Evolutionary conservation across 129 eudicot genomes (phyloP).

Genomic region (Escallonia rubra): DNA sequence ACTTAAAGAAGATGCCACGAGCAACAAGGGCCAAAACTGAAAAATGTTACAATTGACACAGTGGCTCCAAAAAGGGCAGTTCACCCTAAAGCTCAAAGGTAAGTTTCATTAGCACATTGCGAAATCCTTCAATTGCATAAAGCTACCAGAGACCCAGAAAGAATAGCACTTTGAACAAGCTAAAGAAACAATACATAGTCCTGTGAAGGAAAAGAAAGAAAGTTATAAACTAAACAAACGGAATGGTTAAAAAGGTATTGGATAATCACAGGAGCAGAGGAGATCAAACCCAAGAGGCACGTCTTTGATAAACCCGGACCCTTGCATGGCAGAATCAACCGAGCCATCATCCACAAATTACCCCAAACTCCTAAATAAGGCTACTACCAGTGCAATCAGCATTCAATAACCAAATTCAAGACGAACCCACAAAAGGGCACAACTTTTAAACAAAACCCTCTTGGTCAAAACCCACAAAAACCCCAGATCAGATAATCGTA

Average conservation of each 20-base stretch:
- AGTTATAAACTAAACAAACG: neutral
- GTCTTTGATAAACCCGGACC: slow-evolving; percentile 68
- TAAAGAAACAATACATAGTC: no score
- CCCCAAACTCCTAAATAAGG: slow-evolving; percentile 17
- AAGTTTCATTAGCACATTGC: no score
- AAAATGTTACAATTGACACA: no score
- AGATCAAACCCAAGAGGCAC: slow-evolving; percentile 80
- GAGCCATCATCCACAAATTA: slow-evolving; percentile 58
- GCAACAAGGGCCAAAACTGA: no score
- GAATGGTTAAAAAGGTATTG: slow-evolving; percentile 12
- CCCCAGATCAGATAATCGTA: slow-evolving; percentile 3
- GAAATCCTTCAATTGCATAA: neutral
- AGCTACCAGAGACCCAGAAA: neutral
- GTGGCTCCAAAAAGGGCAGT: no score
- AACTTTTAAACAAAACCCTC: slow-evolving; percentile 28
- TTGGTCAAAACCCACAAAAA: slow-evolving; percentile 23
- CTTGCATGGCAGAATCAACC: slow-evolving; percentile 86
- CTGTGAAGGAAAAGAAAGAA: neutral
- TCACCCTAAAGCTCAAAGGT: no score
- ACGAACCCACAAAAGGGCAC: slow-evolving; percentile 21
- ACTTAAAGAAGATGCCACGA: no score
- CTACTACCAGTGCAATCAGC: neutral
- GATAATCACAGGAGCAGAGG: slow-evolving; percentile 81
- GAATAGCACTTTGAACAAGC: neutral
- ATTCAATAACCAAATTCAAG: slow-evolving; percentile 12